Base-by-base conservation (phyloP, 2,329 filamentous ascomycete species). In the Zalaria obscura region DNA sequence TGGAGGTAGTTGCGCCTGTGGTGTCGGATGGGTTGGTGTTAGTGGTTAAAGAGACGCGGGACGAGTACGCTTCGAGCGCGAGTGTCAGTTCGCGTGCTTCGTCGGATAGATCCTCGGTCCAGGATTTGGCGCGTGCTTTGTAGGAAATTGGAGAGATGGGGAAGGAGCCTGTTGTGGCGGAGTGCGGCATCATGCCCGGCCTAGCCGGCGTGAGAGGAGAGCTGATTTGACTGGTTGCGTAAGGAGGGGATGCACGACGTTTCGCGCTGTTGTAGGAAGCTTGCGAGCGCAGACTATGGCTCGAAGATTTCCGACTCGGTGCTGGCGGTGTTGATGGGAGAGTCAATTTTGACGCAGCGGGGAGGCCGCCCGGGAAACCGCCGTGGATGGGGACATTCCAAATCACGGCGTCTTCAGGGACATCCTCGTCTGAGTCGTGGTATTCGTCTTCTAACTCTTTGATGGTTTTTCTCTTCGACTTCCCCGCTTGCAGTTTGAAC, bases 331-430 rank as follows among this genome's bases (percentile, higher is more conserved):
- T 41, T 1, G 48, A 45, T 5, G 43, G 34, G 47, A 51, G 39
- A 50, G 29, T 47, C n/a, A 51, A 40, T 18, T 18, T 18, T 18
- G 18, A 18, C 18, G 18, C 18, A 18, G 18, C 18, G 18, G 18
- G 18, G 18, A 18, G 18, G 18, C 18, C 18, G 18, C 18, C 18
- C 18, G 47, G 41, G 32, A 59, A 58, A 25, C 63, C 60, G 8
- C 84, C 84, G 0, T 83, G 88, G 36, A 91, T 76, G 4, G 84
- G 84, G 2, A 91, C 79, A 48, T 91, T 91, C 62, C 85, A 83
- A 37, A 91, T 72, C 40, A 87, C 72, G 25, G 83, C 73, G 41
- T 84, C 83, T 26, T 88, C 83, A 0, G 84, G 84, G 27, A 91
- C 79, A 43, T 73, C 70, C 47, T 84, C 76, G 53, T 87, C 82